A percentile compares a stretch with the other conserved stretches of the same genome.
Conservation (phyloP, 257 asterid species). For the Craterostigma plantagineum region DNA sequence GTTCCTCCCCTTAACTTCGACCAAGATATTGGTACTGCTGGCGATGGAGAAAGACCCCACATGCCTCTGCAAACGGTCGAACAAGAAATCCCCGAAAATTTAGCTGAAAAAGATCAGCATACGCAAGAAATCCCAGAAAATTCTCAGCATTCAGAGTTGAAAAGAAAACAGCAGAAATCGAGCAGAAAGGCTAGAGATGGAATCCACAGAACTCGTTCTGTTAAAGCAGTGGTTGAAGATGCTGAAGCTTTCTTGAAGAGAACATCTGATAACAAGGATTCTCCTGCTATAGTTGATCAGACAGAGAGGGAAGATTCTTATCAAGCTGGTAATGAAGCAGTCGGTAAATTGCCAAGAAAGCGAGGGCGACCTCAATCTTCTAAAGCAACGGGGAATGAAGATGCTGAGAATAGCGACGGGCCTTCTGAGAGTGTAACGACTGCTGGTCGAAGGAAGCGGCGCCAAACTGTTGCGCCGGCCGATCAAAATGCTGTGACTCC, state of each 20-base stretch:
- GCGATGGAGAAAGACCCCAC: background rate
- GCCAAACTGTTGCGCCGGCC: slow-evolving; percentile 28
- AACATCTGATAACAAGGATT: slow-evolving; percentile 15
- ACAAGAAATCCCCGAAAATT: background rate
- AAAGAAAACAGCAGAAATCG: slow-evolving; percentile 16
- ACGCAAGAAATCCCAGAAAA: slow-evolving; percentile 25
- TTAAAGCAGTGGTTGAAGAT: slow-evolving; percentile 56
- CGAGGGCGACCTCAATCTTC: slow-evolving; percentile 39
- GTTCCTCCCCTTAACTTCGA: slow-evolving; percentile 30
- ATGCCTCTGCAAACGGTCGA: too few relatives aligned
- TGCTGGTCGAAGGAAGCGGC: slow-evolving; percentile 69
- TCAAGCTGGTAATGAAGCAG: slow-evolving; percentile 17
- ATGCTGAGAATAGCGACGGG: slow-evolving; percentile 48
- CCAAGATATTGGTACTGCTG: slow-evolving; percentile 14
- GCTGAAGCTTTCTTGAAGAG: slow-evolving; percentile 35
- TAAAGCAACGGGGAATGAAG: slow-evolving; percentile 31
- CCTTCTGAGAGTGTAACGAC: slow-evolving; percentile 43
- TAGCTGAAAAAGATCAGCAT: slow-evolving; percentile 8
- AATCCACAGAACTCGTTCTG: slow-evolving; percentile 37
- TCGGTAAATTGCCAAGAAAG: slow-evolving; percentile 26
- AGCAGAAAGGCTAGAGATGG: too few relatives aligned
- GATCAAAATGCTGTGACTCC: slow-evolving; percentile 29
- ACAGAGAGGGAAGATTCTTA: slow-evolving; percentile 29
- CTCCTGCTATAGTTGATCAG: slow-evolving; percentile 17
- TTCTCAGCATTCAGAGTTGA: slow-evolving; percentile 31